These are phyloP conservation scores for Gymnopilus junonius DNA, from an alignment of 768 basidiomycete species.

Conservation along the genomic window DNA sequence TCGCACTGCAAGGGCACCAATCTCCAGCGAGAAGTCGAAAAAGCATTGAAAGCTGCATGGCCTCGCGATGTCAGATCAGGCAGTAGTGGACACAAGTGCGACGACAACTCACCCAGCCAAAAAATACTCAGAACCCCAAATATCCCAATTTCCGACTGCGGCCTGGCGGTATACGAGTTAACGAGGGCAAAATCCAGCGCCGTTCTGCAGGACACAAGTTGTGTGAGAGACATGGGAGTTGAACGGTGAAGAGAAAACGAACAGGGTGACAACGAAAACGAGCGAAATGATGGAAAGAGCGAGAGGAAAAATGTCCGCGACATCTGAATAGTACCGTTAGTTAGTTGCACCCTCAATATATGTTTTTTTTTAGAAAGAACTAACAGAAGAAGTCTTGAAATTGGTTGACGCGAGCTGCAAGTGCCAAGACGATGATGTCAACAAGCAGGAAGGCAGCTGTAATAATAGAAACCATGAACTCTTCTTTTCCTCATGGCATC, in stretches of 20 bases:
- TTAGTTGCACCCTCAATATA: not conserved
- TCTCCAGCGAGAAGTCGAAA: conserved; percentile 63
- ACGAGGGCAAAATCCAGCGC: conserved; percentile 44
- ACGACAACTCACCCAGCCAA: conserved; percentile 52
- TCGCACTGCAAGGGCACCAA: conserved; percentile 51
- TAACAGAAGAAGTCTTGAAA: conserved; percentile 67
- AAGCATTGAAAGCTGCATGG: conserved; percentile 54
- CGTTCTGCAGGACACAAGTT: conserved; percentile 34
- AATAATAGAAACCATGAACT: not conserved
- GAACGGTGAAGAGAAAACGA: conserved; percentile 23
- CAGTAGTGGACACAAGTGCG: not conserved
- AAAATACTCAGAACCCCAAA: conserved; percentile 51
- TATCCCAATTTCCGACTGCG: conserved; percentile 51
- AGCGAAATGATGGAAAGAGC: conserved; percentile 58
- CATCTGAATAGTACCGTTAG: conserved; percentile 41
- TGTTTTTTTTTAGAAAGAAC: conserved; percentile 22
- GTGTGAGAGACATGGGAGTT: not conserved
- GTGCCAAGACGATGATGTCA: conserved; percentile 54
- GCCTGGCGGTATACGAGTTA: conserved; percentile 48
- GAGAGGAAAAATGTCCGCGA: conserved; percentile 65
- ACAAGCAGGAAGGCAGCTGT: conserved; percentile 48
- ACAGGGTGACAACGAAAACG: conserved; percentile 47
- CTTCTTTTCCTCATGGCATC: not conserved
- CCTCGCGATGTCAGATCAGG: not conserved
- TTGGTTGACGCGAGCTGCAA: conserved; percentile 56